Conservation (phyloP, 345 rosid genomes). For the Erysimum cheiranthoides region DNA sequence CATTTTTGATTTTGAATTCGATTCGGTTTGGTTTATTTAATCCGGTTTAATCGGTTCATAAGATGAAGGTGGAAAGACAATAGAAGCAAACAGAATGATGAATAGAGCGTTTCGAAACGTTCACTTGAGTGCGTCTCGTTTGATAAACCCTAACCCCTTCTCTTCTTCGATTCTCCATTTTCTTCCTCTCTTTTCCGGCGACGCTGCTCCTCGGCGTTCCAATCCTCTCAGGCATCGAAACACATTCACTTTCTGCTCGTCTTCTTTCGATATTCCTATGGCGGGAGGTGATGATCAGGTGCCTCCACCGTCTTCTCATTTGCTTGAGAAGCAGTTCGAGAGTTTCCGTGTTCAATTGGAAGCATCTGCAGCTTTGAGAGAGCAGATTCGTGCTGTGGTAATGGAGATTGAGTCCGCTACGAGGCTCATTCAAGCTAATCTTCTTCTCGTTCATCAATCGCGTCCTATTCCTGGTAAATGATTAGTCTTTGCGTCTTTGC, state of each 20-base stretch:
- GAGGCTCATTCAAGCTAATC: slow-evolving; percentile 72
- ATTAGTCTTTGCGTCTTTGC: background rate
- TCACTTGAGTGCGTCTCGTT: slow-evolving; percentile 43
- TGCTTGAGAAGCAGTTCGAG: slow-evolving; percentile 82
- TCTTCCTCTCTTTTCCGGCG: slow-evolving; percentile 35
- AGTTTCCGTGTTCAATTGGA: slow-evolving; percentile 73
- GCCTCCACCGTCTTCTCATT: slow-evolving; percentile 36
- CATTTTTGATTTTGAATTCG: too few relatives aligned
- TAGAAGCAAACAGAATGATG: slow-evolving; percentile 39
- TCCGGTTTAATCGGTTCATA: slow-evolving; percentile 22
- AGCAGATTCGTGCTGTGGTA: slow-evolving; percentile 74
- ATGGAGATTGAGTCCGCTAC: slow-evolving; percentile 76
- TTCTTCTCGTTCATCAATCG: slow-evolving; percentile 89
- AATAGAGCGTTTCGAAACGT: slow-evolving; percentile 59
- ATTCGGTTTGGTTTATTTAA: background rate
- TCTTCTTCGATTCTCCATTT: slow-evolving; percentile 35
- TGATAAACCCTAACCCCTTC: slow-evolving; percentile 58
- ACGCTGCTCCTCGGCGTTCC: slow-evolving; percentile 19
- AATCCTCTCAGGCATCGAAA: slow-evolving; percentile 31
- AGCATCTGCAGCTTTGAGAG: slow-evolving; percentile 72
- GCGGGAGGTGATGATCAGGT: slow-evolving; percentile 50
- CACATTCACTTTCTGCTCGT: slow-evolving; percentile 31
- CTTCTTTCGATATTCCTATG: slow-evolving; percentile 54
- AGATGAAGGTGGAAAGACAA: background rate
- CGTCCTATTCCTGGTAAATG: slow-evolving; percentile 77